Evolutionary conservation across 208 protist genomes (phyloP).

Genomic region (Trypanosoma conorhini): DNA sequence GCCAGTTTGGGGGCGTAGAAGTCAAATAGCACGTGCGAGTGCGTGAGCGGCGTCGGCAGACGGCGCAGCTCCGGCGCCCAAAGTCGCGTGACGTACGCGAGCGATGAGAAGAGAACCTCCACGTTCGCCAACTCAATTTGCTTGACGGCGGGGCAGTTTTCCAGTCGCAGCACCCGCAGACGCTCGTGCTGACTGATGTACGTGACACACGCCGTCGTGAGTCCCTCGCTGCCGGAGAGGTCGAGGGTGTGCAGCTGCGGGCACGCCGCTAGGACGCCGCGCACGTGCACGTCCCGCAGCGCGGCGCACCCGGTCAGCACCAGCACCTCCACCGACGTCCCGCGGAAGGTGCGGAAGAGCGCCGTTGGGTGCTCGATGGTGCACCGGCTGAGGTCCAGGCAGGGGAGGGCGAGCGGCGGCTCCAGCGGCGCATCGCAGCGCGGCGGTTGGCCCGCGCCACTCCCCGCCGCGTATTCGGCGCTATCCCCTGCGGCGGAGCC

Average conservation of each 20-base stretch:
- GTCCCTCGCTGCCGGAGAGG: constrained; percentile 22
- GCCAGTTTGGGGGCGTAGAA: constrained; percentile 31
- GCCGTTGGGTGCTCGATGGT: constrained; percentile 22
- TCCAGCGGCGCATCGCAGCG: neutral
- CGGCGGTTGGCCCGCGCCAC: neutral
- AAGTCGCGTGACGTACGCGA: constrained; percentile 31
- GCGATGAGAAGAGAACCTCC: constrained; percentile 36
- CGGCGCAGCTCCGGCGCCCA: constrained; percentile 27
- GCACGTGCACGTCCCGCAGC: constrained; percentile 28
- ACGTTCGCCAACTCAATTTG: constrained; percentile 25
- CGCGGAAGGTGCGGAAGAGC: constrained; percentile 16
- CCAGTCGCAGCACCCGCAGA: constrained; percentile 30
- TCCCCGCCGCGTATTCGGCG: neutral
- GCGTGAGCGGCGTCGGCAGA: constrained; percentile 29
- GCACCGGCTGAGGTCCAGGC: constrained; percentile 38
- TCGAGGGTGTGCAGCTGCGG: constrained; percentile 38
- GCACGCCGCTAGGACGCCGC: constrained; percentile 23
- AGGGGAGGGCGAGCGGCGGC: constrained; percentile 1
- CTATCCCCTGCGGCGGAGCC: neutral
- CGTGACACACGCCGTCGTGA: constrained; percentile 27
- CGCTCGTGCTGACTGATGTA: constrained; percentile 25
- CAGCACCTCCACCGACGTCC: constrained; percentile 28
- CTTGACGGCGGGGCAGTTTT: constrained; percentile 36
- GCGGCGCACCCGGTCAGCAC: constrained; percentile 21
- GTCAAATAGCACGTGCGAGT: constrained; percentile 29